Conservation (phyloP, 75 land plant species). For the Cunninghamia lanceolata region DNA sequence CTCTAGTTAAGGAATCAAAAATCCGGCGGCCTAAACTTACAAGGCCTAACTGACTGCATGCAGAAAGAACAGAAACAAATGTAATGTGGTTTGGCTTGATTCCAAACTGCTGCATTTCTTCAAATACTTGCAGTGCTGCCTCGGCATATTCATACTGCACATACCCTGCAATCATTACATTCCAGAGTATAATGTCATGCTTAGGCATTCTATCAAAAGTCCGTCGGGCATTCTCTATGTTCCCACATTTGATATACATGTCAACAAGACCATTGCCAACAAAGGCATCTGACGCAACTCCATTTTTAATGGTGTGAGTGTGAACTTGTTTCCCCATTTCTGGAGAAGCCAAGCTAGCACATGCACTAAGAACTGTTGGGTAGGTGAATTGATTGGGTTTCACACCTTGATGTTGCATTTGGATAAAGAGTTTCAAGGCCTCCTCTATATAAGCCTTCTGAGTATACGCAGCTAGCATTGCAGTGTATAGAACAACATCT, state of each 20-base stretch:
- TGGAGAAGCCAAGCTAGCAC: not conserved
- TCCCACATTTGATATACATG: constrained; percentile 1
- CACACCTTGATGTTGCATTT: not conserved
- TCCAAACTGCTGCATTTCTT: constrained; percentile 7
- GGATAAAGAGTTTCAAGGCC: not conserved
- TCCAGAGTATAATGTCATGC: not conserved
- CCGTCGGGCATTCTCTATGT: not conserved
- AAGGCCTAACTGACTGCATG: constrained; percentile 52
- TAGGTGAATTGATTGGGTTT: constrained; percentile 2
- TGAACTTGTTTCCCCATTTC: not conserved
- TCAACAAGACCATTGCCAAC: not conserved
- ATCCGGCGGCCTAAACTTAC: constrained; percentile 23
- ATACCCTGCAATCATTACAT: constrained; percentile 6
- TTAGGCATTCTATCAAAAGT: not conserved
- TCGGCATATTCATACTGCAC: not conserved
- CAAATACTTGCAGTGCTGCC: constrained; percentile 1
- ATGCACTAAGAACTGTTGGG: not conserved
- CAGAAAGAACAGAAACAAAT: constrained; percentile 25
- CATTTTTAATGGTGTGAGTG: not conserved
- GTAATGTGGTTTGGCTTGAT: constrained; percentile 18
- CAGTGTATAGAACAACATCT: not conserved
- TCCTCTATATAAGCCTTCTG: not conserved
- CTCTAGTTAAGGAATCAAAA: constrained; percentile 19
- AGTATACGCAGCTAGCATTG: not conserved
- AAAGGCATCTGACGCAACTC: not conserved